Conservation (phyloP, 768 basidiomycete genomes). For the Leccinellum luteum region DNA sequence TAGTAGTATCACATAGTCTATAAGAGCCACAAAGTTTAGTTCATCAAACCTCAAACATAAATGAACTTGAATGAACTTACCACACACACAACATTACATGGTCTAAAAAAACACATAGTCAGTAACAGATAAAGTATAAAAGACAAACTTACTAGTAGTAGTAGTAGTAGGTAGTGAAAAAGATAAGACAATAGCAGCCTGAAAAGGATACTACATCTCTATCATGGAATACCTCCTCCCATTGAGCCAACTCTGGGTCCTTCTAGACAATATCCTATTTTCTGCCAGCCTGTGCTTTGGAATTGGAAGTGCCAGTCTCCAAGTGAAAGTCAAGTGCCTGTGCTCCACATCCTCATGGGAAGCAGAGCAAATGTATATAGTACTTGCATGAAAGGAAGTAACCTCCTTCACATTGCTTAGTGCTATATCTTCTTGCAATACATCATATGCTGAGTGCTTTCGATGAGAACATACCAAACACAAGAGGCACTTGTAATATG, state of each 20-base stretch:
- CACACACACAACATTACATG: no score
- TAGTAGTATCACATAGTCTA: no score
- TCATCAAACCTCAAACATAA: no score
- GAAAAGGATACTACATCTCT: background rate
- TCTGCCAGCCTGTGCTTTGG: no score
- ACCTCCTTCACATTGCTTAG: background rate
- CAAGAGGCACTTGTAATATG: background rate
- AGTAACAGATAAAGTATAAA: no score
- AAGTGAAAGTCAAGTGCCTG: background rate
- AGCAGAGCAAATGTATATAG: background rate
- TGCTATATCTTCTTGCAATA: background rate
- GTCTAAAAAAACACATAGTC: no score
- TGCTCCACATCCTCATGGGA: background rate
- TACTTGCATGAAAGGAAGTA: background rate
- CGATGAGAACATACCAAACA: background rate
- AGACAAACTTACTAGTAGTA: no score
- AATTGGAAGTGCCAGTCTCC: background rate
- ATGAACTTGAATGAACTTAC: no score
- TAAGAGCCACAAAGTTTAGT: no score
- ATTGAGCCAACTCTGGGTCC: background rate
- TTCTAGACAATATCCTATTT: constrained; percentile 4
- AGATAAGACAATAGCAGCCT: no score
- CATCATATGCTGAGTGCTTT: background rate
- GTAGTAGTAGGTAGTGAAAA: no score
- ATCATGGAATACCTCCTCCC: background rate